phyloP scores from a whole-genome alignment of 2,329 filamentous ascomycete species.

The Fusarium marasasianum region DNA sequence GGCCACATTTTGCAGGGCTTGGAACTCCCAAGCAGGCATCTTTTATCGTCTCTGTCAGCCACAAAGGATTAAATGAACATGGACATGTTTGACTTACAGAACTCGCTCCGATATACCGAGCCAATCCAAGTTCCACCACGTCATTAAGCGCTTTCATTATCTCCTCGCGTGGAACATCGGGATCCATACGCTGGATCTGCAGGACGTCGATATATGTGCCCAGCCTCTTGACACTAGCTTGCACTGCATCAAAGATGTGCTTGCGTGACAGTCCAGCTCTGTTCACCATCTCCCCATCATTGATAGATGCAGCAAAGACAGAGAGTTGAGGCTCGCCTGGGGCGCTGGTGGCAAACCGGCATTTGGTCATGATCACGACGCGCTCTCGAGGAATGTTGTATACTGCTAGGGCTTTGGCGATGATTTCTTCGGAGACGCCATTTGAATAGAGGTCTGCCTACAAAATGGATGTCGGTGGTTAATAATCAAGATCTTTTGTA shows the following conservation, averaged over 20 bases:
- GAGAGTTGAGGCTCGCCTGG: background rate
- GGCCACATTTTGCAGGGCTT: constrained; percentile 61
- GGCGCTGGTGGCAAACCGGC: background rate
- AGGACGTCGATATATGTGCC: background rate
- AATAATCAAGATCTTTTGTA: too few relatives aligned
- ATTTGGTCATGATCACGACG: background rate
- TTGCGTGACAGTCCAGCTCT: background rate
- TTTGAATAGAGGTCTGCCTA: background rate
- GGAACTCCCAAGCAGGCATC: constrained; percentile 15
- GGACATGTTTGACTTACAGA: background rate
- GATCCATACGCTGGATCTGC: background rate
- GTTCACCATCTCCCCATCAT: background rate
- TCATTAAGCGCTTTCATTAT: background rate
- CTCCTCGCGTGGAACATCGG: background rate
- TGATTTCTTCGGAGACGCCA: background rate
- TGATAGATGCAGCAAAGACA: background rate
- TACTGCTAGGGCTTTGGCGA: background rate
- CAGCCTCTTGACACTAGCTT: background rate
- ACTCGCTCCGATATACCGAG: background rate
- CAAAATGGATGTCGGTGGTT: rapidly evolving
- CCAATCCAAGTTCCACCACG: background rate
- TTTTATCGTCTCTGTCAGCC: constrained; percentile 36
- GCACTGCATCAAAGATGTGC: background rate
- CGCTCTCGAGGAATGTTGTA: background rate
- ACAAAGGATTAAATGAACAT: constrained; percentile 45